Conservation (phyloP, 257 asterid genomes). For the Nicotiana obtusifolia region DNA sequence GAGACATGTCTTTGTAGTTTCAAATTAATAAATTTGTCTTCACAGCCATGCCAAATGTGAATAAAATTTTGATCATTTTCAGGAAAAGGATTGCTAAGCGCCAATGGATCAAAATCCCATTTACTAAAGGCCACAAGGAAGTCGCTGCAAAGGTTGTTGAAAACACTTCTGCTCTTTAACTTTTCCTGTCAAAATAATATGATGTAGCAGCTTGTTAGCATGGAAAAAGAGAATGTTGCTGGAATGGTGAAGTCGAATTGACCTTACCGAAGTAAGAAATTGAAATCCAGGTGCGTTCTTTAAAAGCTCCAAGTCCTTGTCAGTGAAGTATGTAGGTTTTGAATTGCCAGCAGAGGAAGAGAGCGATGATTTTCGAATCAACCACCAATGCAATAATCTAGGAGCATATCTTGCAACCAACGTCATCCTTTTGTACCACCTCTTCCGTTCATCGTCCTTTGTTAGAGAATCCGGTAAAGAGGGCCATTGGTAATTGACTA, state of each 20-base stretch:
- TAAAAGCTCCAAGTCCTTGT: constrained; percentile 66
- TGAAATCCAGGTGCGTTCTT: constrained; percentile 80
- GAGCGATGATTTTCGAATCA: constrained; percentile 72
- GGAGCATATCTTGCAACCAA: constrained; percentile 52
- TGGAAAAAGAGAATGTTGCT: background rate
- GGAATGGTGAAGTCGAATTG: background rate
- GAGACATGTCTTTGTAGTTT: constrained; percentile 61
- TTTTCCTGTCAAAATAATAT: constrained; percentile 41
- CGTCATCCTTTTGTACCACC: constrained; percentile 49
- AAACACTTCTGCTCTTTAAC: constrained; percentile 39
- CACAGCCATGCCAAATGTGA: constrained; percentile 47
- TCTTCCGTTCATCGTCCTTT: constrained; percentile 61
- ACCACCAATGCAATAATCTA: constrained; percentile 73
- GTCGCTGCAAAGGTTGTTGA: constrained; percentile 72
- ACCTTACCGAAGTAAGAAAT: constrained; percentile 55
- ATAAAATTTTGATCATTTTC: constrained; percentile 19
- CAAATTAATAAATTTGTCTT: constrained; percentile 41
- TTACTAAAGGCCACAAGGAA: constrained; percentile 65
- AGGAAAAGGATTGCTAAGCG: constrained; percentile 46
- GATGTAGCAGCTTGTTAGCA: background rate
- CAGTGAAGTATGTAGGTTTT: constrained; percentile 58
- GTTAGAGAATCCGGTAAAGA: constrained; percentile 50
- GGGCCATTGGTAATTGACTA: constrained; percentile 77
- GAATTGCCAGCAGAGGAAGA: constrained; percentile 52
- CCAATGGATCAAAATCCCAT: constrained; percentile 93